Conservation (phyloP, 2,329 filamentous ascomycete species). For the Sclerotinia subarctica region DNA sequence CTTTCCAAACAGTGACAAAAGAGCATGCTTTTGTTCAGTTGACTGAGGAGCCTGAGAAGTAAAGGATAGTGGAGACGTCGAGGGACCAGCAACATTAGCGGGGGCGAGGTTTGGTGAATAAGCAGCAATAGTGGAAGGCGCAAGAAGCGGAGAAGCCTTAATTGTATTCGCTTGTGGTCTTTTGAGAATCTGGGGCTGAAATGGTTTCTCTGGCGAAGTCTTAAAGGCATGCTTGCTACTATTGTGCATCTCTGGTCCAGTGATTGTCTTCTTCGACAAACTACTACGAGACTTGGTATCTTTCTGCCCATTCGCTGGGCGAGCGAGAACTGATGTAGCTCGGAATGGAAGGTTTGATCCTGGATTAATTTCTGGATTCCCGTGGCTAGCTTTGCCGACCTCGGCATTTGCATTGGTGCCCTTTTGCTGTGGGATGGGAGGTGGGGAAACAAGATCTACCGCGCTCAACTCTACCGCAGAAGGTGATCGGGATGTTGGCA, state of each 20-base stretch:
- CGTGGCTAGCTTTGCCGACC: not conserved
- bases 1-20: constrained; percentile 39
- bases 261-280: constrained; percentile 6
- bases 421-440: not conserved
- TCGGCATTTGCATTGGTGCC: constrained; percentile 22
- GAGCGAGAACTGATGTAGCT: constrained; percentile 33
- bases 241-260: constrained; percentile 4
- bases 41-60: constrained; percentile 40
- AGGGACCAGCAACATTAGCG: constrained; percentile 1
- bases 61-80: constrained; percentile 11
- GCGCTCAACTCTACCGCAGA: constrained; percentile 38
- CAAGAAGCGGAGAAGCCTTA: constrained; percentile 12
- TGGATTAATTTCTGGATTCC: constrained; percentile 30
- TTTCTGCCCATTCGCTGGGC: constrained; percentile 29
- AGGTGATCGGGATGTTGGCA: constrained; percentile 32
- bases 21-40: constrained; percentile 46
- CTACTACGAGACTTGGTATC: constrained; percentile 18
- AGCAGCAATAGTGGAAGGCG: constrained; percentile 31
- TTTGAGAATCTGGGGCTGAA: constrained; percentile 53
- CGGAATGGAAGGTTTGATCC: constrained; percentile 34
- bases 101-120: constrained; percentile 29
- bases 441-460: constrained; percentile 33
- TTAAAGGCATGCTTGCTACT: constrained; percentile 10
- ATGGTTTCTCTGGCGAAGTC: constrained; percentile 42
- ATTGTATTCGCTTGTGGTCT: constrained; percentile 44